These are phyloP conservation scores for Cladobotryum protrusum DNA, from an alignment of 2,329 filamentous ascomycete genomes.

Conservation along the genomic window DNA sequence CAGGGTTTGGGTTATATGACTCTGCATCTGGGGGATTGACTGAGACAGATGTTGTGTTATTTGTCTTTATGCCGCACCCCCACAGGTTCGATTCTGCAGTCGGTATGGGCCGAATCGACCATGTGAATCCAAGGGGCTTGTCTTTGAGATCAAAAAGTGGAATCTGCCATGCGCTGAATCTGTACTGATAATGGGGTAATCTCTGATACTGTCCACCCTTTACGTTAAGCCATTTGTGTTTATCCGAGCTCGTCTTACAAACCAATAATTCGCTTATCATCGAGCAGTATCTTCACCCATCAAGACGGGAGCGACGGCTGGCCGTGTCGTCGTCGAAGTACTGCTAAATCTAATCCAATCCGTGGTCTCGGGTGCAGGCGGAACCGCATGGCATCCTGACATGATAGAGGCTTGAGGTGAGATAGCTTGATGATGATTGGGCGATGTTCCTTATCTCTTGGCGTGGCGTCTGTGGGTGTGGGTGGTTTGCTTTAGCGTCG, in stretches of 20 bases:
- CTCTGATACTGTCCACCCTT: background rate
- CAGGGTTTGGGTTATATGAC: too few species aligned
- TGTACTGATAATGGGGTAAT: too few species aligned
- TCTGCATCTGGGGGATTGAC: too few species aligned
- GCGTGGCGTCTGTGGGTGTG: constrained; percentile 13
- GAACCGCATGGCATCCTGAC: constrained; percentile 8
- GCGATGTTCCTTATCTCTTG: constrained; percentile 23
- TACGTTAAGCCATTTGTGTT: constrained; percentile 12
- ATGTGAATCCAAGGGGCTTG: too few species aligned
- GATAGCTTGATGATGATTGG: constrained; percentile 19
- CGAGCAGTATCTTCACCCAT: constrained; percentile 2
- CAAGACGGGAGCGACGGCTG: background rate
- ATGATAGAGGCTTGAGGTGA: constrained; percentile 3
- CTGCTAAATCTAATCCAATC: constrained; percentile 3
- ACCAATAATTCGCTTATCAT: constrained; percentile 5
- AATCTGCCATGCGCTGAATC: too few species aligned
- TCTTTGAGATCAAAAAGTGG: too few species aligned
- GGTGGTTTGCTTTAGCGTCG: constrained; percentile 4
- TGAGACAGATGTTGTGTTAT: too few species aligned
- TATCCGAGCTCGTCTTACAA: constrained; percentile 10
- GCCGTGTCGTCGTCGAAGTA: constrained; percentile 2
- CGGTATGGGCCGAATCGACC: too few species aligned
- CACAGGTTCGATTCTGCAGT: too few species aligned
- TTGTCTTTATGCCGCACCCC: too few species aligned
- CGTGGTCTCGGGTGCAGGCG: constrained; percentile 6